Evolutionary conservation across 176 grass and related monocot genomes (phyloP).

Genomic region (Bonia amplexicaulis): DNA sequence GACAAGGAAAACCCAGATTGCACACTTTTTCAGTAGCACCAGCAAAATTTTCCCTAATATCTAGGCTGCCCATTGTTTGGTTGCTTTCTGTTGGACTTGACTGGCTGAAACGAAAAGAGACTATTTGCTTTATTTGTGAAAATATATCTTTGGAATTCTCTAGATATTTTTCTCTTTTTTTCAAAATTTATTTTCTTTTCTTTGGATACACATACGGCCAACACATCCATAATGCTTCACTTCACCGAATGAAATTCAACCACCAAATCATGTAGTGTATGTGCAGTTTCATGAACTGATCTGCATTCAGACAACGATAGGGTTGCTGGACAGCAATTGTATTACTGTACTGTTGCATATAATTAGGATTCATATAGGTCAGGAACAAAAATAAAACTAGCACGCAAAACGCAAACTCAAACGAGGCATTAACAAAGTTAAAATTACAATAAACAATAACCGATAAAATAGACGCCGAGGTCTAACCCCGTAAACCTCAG

Average conservation of each 20-base stretch:
- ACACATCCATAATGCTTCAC: neutral
- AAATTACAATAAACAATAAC: slow-evolving; percentile 46
- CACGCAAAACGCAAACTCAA: neutral
- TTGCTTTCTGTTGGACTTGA: too few species aligned
- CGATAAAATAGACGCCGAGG: slow-evolving; percentile 33
- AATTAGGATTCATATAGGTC: neutral
- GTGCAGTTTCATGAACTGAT: neutral
- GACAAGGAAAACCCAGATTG: too few species aligned
- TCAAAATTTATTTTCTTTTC: too few species aligned
- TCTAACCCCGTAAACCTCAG: slow-evolving; percentile 30
- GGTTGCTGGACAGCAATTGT: neutral
- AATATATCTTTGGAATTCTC: too few species aligned
- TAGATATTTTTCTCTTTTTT: too few species aligned
- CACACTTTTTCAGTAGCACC: too few species aligned
- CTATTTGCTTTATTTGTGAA: too few species aligned
- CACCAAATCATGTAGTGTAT: neutral
- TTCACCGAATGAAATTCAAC: neutral
- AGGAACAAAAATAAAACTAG: slow-evolving; percentile 13
- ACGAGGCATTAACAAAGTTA: slow-evolving; percentile 19
- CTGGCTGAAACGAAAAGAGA: too few species aligned
- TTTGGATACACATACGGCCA: neutral
- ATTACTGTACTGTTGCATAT: neutral
- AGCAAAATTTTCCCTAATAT: too few species aligned
- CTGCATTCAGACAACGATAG: neutral
- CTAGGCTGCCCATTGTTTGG: too few species aligned